Percentiles rank a stretch among this genome's conserved stretches.
Evolutionary conservation across 805 yeast genomes (phyloP).

Genomic region (Ogataea kodamae): DNA sequence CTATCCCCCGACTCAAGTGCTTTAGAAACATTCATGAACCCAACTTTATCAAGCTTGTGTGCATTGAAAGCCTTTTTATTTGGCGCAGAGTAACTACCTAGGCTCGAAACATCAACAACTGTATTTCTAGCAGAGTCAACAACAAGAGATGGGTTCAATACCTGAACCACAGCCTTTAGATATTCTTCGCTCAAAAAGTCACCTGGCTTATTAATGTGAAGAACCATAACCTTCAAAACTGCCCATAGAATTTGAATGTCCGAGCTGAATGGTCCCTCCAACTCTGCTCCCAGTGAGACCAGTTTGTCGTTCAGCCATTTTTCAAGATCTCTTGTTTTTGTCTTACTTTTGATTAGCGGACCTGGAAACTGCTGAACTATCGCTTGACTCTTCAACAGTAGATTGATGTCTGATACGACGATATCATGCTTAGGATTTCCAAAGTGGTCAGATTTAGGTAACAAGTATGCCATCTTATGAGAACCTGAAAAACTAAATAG

Average conservation of each 20-base stretch:
- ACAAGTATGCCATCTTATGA: conserved; percentile 40
- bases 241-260: conserved; percentile 30
- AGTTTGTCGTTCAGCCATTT: conserved; percentile 55
- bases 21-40: conserved; percentile 31
- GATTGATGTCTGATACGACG: conserved; percentile 34
- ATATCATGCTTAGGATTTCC: conserved; percentile 34
- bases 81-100: conserved; percentile 15
- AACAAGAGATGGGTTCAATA: conserved; percentile 41
- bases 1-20: conserved; percentile 60
- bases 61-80: conserved; percentile 25
- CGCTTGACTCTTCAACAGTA: conserved; percentile 42
- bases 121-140: conserved; percentile 9
- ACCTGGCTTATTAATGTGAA: conserved; percentile 23
- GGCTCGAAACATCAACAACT: conserved; percentile 18
- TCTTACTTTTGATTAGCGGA: conserved; percentile 56
- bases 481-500: conserved; percentile 63
- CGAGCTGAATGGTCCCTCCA: conserved; percentile 16
- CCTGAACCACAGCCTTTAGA: conserved; percentile 32
- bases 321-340: conserved; percentile 63
- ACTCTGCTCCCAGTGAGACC: conserved; percentile 15
- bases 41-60: conserved; percentile 21
- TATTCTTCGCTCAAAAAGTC: conserved; percentile 31
- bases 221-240: conserved; percentile 25
- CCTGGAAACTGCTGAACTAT: conserved; percentile 58
- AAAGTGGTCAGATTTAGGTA: conserved; percentile 41